Evolutionary conservation across 1,139 yeast genomes (phyloP), one percentile per base, ranked within the genome.

Genomic region (Suhomyces wounanorum): DNA sequence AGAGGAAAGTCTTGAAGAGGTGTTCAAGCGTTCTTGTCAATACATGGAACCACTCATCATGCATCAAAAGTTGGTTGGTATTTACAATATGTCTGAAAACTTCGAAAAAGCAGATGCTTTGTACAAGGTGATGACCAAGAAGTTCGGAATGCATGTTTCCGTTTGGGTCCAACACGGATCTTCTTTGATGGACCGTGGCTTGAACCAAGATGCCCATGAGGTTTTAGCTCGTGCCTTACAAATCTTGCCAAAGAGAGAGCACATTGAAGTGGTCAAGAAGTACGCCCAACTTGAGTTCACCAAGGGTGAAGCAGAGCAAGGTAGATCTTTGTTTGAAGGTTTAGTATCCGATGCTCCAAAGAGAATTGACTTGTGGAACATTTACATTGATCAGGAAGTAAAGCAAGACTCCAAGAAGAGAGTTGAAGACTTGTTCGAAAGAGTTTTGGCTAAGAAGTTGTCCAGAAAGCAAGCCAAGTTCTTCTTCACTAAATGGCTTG

Each of bases 391-490:
- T 68, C 96, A 89, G 70, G 98, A 94, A 70, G 85, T 89, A 65
- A 89, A 88, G 68, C 59, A 61, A 31, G 75, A 63, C 18, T 79
- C 78, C 50, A 83, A 82, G 67, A 75, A 76, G 57, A 84, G 84
- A 66, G 86, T 84, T 39, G 94, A 86, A 64, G 86, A 81, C 28
- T 75, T 94, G 55, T 92, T 91, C 63, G 97, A 91, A 69, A 83
- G 98, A 66, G 90, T 87, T 7, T 67, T 82, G 50, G 62, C 74
- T 25, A 83, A 81, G 68, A 89, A 88, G 69, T 70, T 92, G 52
- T 79, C 88, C n/a, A 82, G 87, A 69, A 94, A 92, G 68, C 97
- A 91, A 72, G 97, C 97, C 60, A 91, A 89, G 71, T 90, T 89
- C 75, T 89, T 94, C 80, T 92, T 91, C 75, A 89, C 85, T 63